These are phyloP conservation scores for Ceratocystis cacaofunesta DNA, from an alignment of 2,329 filamentous ascomycete genomes.

Conservation along the genomic window DNA sequence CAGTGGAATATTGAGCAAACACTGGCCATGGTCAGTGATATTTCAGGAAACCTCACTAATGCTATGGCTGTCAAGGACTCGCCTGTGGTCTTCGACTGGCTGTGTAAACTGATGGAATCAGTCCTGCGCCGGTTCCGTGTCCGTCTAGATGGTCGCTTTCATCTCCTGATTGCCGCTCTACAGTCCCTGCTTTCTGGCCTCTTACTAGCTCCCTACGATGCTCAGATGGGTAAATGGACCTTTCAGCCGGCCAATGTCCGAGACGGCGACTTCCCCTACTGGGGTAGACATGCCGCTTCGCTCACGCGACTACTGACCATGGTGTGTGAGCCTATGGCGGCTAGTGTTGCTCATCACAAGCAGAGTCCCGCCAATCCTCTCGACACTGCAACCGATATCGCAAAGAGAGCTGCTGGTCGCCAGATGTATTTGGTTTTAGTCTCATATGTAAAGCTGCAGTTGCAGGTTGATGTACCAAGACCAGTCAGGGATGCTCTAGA, in stretches of 20 bases:
- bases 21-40: conserved; percentile 26
- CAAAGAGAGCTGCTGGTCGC: conserved; percentile 45
- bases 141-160: conserved; percentile 47
- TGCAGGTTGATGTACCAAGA: conserved; percentile 38
- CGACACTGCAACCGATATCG: conserved; percentile 45
- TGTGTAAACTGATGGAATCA: conserved; percentile 40
- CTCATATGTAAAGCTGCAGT: conserved; percentile 45
- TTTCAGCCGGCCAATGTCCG: conserved; percentile 18
- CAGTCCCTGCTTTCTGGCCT: conserved; percentile 42
- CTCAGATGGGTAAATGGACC: conserved; percentile 21
- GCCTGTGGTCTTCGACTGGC: conserved; percentile 29
- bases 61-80: conserved; percentile 22
- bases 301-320: conserved; percentile 43
- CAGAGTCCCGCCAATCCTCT: conserved; percentile 27
- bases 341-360: conserved; percentile 28
- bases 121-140: conserved; percentile 46
- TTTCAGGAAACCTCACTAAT: conserved; percentile 26
- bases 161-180: conserved; percentile 39
- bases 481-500: conserved; percentile 41
- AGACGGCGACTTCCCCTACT: conserved; percentile 20
- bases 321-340: conserved; percentile 43
- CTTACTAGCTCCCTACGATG: conserved; percentile 27
- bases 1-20: conserved; percentile 45
- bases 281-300: conserved; percentile 32
- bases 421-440: conserved; percentile 48